These are phyloP conservation scores for Paramecium octaurelia DNA, from an alignment of 73 alveolate genomes.

Conservation along the genomic window DNA sequence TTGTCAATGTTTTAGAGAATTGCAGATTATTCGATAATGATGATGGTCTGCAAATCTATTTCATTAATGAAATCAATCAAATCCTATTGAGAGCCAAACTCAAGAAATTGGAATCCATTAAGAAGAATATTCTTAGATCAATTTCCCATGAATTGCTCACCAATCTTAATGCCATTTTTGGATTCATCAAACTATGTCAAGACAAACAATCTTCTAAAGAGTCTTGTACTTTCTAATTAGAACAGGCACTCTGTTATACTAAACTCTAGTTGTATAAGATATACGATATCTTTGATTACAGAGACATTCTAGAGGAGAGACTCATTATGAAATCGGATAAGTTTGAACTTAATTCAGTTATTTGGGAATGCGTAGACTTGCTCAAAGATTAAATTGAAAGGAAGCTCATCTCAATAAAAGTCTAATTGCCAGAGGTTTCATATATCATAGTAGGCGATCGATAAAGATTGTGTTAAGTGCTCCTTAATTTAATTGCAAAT, in stretches of 20 bases:
- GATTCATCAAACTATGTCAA: background rate
- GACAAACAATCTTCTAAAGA: background rate
- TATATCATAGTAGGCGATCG: background rate
- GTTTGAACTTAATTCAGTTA: background rate
- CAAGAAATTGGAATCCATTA: conserved; percentile 1
- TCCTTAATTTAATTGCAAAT: background rate
- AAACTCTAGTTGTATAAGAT: background rate
- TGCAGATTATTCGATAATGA: background rate
- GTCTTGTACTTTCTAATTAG: background rate
- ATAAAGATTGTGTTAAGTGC: background rate
- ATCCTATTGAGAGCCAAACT: background rate
- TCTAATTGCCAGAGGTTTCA: background rate
- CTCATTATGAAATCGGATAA: background rate
- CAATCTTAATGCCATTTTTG: background rate
- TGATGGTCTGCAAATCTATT: background rate
- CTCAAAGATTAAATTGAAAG: background rate
- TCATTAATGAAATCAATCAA: background rate
- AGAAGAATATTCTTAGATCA: conserved; percentile 7
- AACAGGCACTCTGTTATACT: background rate
- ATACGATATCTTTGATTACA: conserved; percentile 24
- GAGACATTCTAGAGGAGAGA: conserved; percentile 4
- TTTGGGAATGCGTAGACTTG: background rate
- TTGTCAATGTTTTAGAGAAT: background rate
- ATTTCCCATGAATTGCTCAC: conserved; percentile 32
- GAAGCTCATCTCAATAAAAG: background rate